These are phyloP conservation scores for Phytophthora sojae DNA, from an alignment of 352 stramenopile genomes.

Conservation along the genomic window DNA sequence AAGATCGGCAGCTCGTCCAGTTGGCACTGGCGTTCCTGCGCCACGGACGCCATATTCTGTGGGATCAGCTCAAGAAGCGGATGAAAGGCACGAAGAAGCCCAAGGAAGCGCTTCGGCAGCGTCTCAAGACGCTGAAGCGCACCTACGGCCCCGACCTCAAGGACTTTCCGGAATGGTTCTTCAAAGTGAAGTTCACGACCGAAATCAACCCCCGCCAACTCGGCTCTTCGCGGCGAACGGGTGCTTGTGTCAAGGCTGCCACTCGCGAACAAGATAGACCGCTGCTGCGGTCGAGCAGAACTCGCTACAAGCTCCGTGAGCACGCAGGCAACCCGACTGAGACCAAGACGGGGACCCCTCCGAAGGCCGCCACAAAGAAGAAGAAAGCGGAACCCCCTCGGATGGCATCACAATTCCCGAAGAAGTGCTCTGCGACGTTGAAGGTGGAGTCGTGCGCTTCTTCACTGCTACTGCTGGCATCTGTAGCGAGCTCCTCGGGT, in stretches of 20 bases:
- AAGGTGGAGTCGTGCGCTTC: constrained; percentile 11
- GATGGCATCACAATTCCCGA: constrained; percentile 1
- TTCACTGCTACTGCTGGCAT: constrained; percentile 38
- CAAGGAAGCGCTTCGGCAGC: constrained; percentile 52
- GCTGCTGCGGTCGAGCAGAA: constrained; percentile 1
- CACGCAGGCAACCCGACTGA: neutral
- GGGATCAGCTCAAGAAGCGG: constrained; percentile 35
- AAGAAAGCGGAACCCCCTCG: neutral
- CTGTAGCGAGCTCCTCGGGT: constrained; percentile 29
- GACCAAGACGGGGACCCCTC: neutral
- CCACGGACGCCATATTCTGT: constrained; percentile 34
- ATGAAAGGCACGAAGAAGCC: constrained; percentile 42
- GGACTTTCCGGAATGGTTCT: constrained; percentile 53
- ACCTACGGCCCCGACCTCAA: constrained; percentile 43
- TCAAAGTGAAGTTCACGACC: constrained; percentile 23
- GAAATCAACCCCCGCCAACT: neutral
- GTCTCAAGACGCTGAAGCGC: constrained; percentile 68
- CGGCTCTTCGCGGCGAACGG: neutral
- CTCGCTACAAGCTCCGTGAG: neutral
- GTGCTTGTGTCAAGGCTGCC: neutral
- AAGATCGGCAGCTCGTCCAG: constrained; percentile 66
- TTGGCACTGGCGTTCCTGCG: constrained; percentile 32
- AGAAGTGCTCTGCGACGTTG: constrained; percentile 2
- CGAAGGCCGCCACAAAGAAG: neutral
- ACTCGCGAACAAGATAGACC: constrained; percentile 9